Percentiles rank a stretch among this genome's conserved stretches.
These are phyloP conservation scores for Colletotrichum abscissum DNA, from an alignment of 2,329 filamentous ascomycete species.

Conservation along the genomic window DNA sequence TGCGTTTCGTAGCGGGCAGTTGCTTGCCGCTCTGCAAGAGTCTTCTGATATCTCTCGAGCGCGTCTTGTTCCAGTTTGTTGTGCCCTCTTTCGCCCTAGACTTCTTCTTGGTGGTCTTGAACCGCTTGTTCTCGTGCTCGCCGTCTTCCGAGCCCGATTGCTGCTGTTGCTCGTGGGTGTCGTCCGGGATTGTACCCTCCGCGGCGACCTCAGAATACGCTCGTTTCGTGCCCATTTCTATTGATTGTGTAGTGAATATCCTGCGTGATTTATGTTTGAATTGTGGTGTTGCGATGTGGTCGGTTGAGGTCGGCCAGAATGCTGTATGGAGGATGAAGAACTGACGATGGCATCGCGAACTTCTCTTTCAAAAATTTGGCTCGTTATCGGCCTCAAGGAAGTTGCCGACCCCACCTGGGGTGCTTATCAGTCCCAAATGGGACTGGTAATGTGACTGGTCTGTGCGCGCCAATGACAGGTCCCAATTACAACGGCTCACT, in stretches of 20 bases:
- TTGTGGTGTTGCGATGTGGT: not conserved
- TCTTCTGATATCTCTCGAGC: conserved; percentile 76
- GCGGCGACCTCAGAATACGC: conserved; percentile 38
- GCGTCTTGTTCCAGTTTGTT: conserved; percentile 75
- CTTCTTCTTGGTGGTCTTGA: conserved; percentile 47
- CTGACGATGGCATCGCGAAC: conserved; percentile 16
- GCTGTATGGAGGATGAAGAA: not conserved
- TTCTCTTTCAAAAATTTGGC: conserved; percentile 38
- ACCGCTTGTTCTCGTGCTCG: conserved; percentile 47
- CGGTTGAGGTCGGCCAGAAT: not conserved
- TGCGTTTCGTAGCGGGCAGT: conserved; percentile 74
- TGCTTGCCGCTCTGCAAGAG: conserved; percentile 70
- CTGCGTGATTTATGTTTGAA: no score
- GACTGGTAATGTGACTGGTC: not conserved
- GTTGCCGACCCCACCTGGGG: conserved; percentile 18
- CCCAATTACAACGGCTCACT: conserved; percentile 31
- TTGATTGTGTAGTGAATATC: no score
- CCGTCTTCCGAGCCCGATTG: conserved; percentile 35
- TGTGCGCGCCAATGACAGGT: conserved; percentile 24
- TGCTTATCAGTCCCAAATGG: conserved; percentile 20
- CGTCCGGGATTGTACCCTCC: conserved; percentile 20
- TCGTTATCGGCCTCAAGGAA: conserved; percentile 31
- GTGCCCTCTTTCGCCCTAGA: conserved; percentile 58
- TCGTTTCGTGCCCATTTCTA: conserved; percentile 45
- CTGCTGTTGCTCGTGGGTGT: conserved; percentile 10